Evolutionary conservation across 2,329 filamentous ascomycete genomes (phyloP).

Genomic region (Rachicladosporium sp.): DNA sequence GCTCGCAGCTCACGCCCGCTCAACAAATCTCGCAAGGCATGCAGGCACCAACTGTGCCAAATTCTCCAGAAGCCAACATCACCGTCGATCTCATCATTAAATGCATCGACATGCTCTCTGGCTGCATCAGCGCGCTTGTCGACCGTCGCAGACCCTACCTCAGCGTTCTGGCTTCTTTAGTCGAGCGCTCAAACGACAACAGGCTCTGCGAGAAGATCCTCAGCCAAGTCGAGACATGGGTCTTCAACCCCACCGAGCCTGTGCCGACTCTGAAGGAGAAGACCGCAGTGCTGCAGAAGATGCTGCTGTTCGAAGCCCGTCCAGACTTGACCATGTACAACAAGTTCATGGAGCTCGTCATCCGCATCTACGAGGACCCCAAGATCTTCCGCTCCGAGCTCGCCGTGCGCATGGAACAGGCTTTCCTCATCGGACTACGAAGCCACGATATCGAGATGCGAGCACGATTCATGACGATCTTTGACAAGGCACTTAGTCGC

Average conservation of each 20-base stretch:
- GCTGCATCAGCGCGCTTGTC: slow-evolving; percentile 82
- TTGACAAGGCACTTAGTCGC: slow-evolving; percentile 88
- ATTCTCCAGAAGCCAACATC: slow-evolving; percentile 70
- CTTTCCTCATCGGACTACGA: slow-evolving; percentile 88
- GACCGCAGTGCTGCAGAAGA: slow-evolving; percentile 96
- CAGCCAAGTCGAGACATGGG: slow-evolving; percentile 87
- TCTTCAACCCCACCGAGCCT: slow-evolving; percentile 87
- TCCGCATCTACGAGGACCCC: slow-evolving; percentile 94
- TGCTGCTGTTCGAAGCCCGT: slow-evolving; percentile 87
- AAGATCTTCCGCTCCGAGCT: slow-evolving; percentile 92
- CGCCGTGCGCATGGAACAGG: slow-evolving; percentile 93
- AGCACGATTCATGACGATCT: slow-evolving; percentile 91
- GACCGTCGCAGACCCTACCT: slow-evolving; percentile 88
- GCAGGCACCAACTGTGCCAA: slow-evolving; percentile 41
- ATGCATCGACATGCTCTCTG: slow-evolving; percentile 81
- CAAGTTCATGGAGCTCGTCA: slow-evolving; percentile 90
- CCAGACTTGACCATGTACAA: slow-evolving; percentile 72
- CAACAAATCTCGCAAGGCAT: slow-evolving; percentile 33
- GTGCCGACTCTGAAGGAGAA: slow-evolving; percentile 98
- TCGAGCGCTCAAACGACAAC: slow-evolving; percentile 85
- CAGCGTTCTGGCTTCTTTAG: slow-evolving; percentile 83
- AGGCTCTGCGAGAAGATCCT: slow-evolving; percentile 84
- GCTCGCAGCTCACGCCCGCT: slow-evolving; percentile 51
- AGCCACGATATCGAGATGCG: slow-evolving; percentile 94
- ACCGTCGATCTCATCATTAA: slow-evolving; percentile 88